Evolutionary conservation across 129 eudicot genomes (phyloP).

Genomic region (Ambrosia trifida): DNA sequence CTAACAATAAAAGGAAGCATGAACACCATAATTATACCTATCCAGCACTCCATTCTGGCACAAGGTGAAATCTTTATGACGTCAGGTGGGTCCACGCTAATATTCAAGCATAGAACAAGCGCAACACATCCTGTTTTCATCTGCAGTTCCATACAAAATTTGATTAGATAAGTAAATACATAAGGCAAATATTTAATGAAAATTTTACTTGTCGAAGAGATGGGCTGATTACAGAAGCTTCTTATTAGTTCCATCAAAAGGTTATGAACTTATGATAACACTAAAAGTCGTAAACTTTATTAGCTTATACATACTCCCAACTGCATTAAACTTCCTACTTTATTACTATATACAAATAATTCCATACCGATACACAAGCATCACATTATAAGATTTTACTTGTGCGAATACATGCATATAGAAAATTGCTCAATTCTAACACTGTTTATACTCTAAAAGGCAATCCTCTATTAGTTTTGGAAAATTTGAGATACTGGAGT

Average conservation of each 20-base stretch:
- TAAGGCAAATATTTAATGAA: neutral
- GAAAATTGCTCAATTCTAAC: neutral
- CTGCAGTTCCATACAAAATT: slow-evolving; percentile 47
- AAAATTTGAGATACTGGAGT: neutral
- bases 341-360: slow-evolving; percentile 5
- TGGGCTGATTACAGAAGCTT: slow-evolving; percentile 4
- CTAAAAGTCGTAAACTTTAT: neutral
- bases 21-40: slow-evolving; percentile 53
- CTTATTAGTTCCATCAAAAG: neutral
- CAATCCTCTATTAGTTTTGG: neutral
- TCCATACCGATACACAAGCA: slow-evolving; percentile 1
- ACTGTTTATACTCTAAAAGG: neutral
- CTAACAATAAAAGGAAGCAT: slow-evolving; percentile 16
- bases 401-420: slow-evolving; percentile 13
- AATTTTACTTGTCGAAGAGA: neutral
- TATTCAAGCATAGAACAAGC: slow-evolving; percentile 87
- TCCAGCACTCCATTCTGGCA: slow-evolving; percentile 99
- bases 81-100: slow-evolving; percentile 97
- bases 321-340: slow-evolving; percentile 1
- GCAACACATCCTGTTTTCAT: slow-evolving; percentile 99
- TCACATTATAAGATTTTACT: slow-evolving; percentile 9
- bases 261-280: neutral
- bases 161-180: slow-evolving; percentile 10
- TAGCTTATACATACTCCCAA: neutral
- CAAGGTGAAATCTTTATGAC: slow-evolving; percentile 98